Percentiles rank a stretch among this genome's conserved stretches.
Evolutionary conservation across 2,329 filamentous ascomycete genomes (phyloP).

Genomic region (Cryphonectria japonica): DNA sequence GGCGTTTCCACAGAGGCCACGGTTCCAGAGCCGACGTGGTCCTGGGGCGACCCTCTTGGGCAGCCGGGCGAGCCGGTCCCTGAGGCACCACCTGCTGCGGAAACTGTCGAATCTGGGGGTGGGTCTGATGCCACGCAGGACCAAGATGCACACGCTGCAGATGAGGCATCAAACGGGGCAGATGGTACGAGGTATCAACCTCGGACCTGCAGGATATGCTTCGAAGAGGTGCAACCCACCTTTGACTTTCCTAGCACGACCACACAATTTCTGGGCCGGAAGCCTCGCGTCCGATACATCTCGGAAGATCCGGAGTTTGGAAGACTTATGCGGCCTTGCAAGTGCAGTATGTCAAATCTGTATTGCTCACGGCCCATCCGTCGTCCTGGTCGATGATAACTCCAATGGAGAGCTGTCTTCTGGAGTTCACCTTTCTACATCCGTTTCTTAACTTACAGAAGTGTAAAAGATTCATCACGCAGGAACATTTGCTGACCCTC

Average conservation of each 20-base stretch:
- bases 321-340: conserved; percentile 84
- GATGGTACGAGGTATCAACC: conserved; percentile 60
- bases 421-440: background rate
- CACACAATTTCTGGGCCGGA: conserved; percentile 40
- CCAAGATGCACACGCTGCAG: conserved; percentile 17
- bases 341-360: conserved; percentile 60
- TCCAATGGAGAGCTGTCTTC: background rate
- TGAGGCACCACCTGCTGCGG: conserved; percentile 3
- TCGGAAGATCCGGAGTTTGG: conserved; percentile 75
- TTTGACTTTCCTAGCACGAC: conserved; percentile 44
- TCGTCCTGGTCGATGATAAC: background rate
- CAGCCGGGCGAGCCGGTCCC: conserved; percentile 6
- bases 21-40: conserved; percentile 21
- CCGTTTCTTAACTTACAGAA: background rate
- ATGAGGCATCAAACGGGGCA: conserved; percentile 28
- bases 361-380: background rate
- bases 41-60: conserved; percentile 13
- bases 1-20: background rate
- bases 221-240: conserved; percentile 66
- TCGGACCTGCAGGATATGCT: conserved; percentile 85
- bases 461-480: background rate
- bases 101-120: conserved; percentile 7
- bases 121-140: conserved; percentile 16
- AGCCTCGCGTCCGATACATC: conserved; percentile 57
- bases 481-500: conserved; percentile 7